Evolutionary conservation across 2,329 filamentous ascomycete genomes (phyloP).

Genomic region (Fusarium duplospermum): DNA sequence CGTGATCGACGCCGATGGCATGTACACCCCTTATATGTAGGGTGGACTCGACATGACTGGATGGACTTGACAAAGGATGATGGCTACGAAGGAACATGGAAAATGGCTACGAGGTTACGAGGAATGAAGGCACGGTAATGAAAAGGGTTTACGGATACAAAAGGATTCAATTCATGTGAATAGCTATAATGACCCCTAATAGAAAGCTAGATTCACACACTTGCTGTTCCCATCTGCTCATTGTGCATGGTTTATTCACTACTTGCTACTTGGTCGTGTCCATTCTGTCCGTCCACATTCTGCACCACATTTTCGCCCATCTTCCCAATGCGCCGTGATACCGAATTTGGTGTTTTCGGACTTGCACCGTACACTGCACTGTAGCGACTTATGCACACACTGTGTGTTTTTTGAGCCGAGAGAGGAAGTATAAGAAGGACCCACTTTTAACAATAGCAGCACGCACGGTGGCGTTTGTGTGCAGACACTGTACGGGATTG

Average conservation of each 20-base stretch:
- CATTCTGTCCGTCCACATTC: neutral
- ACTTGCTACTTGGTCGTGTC: neutral
- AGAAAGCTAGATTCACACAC: neutral
- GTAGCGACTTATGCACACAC: too few relatives aligned
- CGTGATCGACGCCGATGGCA: constrained; percentile 26
- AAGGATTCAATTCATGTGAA: neutral
- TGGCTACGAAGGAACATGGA: neutral
- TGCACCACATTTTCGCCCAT: neutral
- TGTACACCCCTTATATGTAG: constrained; percentile 11
- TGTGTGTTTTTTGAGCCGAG: too few relatives aligned
- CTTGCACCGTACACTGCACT: neutral
- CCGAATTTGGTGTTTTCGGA: neutral
- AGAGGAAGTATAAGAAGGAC: too few relatives aligned
- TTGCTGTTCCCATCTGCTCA: neutral
- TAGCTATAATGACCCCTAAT: neutral
- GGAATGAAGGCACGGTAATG: neutral
- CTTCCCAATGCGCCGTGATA: neutral
- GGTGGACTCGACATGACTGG: neutral
- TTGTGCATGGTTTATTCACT: neutral
- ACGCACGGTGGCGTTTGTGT: too few relatives aligned
- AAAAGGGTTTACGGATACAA: neutral
- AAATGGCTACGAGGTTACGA: neutral
- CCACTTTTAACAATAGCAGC: too few relatives aligned
- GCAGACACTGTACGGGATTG: neutral
- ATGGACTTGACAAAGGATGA: neutral